Base-by-base conservation (phyloP, 1,284 basidiomycete species). In the Fistulinella cinereoalba region DNA sequence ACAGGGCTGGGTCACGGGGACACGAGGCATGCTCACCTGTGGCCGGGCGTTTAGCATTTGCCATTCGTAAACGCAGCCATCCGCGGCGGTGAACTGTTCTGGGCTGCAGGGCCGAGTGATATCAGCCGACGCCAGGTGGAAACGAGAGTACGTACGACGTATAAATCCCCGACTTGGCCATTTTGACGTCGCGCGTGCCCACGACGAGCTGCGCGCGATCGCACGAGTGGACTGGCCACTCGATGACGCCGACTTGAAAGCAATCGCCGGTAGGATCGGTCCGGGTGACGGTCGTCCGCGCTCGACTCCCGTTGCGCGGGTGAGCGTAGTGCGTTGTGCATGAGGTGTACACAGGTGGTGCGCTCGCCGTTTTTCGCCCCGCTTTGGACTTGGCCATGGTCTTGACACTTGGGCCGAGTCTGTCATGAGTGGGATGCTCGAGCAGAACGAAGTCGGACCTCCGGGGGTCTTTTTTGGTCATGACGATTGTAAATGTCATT, bases 11-110 rank as follows among this genome's bases (percentile, higher is more conserved):
- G 12, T 7, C 9, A 33, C 22, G 24, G 13, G 10, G 4, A 9
- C 4, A 19, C 10, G 33, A 5, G 15, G 34, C 15, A 25, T 12
- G 24, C 11, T 24, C 32, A 67, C 62, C 51, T 68, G 62, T 3
- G 63, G 45, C 31, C 51, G 54, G 0, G 44, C 21, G 8, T 66
- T 51, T 0, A 15, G 46, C 0, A 64, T 55, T 25, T 65, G 62
- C 62, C 62, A 64, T n/a, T 68, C 62, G 11, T 64, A 64, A 40
- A 25, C n/a, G 19, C 22, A 21, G 0, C 56, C 61, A 12, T 67
- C 50, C 4, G 29, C 22, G 0, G 56, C 62, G 1, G 41, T 56
- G 22, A 66, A 64, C 5, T 49, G 61, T 18, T 64, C 65, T 6
- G 64, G 57, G 1, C 63, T 65, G 25, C 7, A 16, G 13, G 7